Evolutionary conservation across 1,284 basidiomycete species (phyloP).

Genomic region (Athelia sp.): DNA sequence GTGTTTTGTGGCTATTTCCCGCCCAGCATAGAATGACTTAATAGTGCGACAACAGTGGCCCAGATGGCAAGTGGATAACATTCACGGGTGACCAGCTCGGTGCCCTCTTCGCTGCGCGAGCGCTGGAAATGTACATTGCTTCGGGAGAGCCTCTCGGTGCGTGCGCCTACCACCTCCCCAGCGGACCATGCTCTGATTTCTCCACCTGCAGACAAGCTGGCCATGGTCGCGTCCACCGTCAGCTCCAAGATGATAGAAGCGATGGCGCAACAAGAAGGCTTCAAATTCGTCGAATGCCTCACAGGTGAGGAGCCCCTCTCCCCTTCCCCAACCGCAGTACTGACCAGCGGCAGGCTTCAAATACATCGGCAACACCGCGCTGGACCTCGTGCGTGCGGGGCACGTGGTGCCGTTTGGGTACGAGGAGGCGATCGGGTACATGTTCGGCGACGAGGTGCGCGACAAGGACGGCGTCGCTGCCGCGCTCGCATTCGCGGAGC

Average conservation of each 20-base stretch:
- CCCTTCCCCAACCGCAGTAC: background rate
- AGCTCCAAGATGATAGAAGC: slow-evolving; percentile 83
- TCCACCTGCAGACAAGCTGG: slow-evolving; percentile 52
- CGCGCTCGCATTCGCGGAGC: slow-evolving; percentile 66
- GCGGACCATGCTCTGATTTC: too few relatives aligned
- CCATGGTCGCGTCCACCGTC: slow-evolving; percentile 83
- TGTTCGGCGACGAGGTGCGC: slow-evolving; percentile 71
- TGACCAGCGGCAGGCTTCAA: slow-evolving; percentile 60
- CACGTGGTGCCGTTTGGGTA: slow-evolving; percentile 79
- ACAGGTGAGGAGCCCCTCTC: slow-evolving; percentile 51
- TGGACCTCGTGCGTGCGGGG: slow-evolving; percentile 58
- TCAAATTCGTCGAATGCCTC: slow-evolving; percentile 77
- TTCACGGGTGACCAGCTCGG: slow-evolving; percentile 87
- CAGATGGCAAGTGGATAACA: slow-evolving; percentile 54
- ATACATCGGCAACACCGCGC: slow-evolving; percentile 78
- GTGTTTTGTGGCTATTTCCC: slow-evolving; percentile 13
- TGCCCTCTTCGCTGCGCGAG: slow-evolving; percentile 62
- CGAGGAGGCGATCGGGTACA: slow-evolving; percentile 86
- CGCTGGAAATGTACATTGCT: slow-evolving; percentile 54
- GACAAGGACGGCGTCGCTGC: slow-evolving; percentile 85
- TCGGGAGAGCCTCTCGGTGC: slow-evolving; percentile 52
- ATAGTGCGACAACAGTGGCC: slow-evolving; percentile 25
- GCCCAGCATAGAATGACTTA: background rate
- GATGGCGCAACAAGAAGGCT: slow-evolving; percentile 72
- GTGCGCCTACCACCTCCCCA: background rate